These are phyloP conservation scores for Arctium lappa DNA, from an alignment of 129 eudicot species.

Conservation along the genomic window DNA sequence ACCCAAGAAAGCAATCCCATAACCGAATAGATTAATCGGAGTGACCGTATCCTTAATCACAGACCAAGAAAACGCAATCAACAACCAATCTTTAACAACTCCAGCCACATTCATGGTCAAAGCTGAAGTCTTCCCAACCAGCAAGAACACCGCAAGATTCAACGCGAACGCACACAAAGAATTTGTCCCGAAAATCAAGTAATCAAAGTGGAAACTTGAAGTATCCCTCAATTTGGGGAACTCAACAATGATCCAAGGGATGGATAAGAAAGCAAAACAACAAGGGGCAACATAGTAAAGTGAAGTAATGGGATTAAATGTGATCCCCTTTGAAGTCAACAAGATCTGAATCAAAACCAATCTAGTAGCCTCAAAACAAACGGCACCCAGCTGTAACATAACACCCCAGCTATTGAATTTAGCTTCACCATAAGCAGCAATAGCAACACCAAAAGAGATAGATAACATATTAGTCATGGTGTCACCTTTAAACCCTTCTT, in stretches of 20 bases:
- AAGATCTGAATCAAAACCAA: slow-evolving; percentile 74
- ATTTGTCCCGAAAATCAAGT: slow-evolving; percentile 63
- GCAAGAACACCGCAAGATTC: slow-evolving; percentile 79
- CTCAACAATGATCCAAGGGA: slow-evolving; percentile 76
- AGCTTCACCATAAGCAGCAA: slow-evolving; percentile 82
- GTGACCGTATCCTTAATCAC: slow-evolving; percentile 81
- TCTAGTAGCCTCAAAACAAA: slow-evolving; percentile 74
- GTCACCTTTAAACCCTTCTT: slow-evolving; percentile 46
- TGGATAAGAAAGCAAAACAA: slow-evolving; percentile 52
- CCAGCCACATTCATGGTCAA: slow-evolving; percentile 92
- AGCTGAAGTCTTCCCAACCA: slow-evolving; percentile 76
- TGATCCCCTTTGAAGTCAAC: slow-evolving; percentile 60
- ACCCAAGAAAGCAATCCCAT: slow-evolving; percentile 73
- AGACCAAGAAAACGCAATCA: slow-evolving; percentile 89
- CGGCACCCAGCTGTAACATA: slow-evolving; percentile 64
- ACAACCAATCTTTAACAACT: slow-evolving; percentile 80
- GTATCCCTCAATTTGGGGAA: slow-evolving; percentile 54
- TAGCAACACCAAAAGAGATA: slow-evolving; percentile 65
- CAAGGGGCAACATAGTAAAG: slow-evolving; percentile 80
- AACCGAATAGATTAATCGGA: slow-evolving; percentile 58
- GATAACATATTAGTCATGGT: slow-evolving; percentile 70
- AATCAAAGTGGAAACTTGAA: slow-evolving; percentile 67
- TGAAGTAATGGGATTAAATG: slow-evolving; percentile 60
- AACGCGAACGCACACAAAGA: slow-evolving; percentile 71
- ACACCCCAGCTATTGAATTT: slow-evolving; percentile 69